phyloP scores from a whole-genome alignment of 164 flowering plant species.

The Tetracentron sinense region DNA sequence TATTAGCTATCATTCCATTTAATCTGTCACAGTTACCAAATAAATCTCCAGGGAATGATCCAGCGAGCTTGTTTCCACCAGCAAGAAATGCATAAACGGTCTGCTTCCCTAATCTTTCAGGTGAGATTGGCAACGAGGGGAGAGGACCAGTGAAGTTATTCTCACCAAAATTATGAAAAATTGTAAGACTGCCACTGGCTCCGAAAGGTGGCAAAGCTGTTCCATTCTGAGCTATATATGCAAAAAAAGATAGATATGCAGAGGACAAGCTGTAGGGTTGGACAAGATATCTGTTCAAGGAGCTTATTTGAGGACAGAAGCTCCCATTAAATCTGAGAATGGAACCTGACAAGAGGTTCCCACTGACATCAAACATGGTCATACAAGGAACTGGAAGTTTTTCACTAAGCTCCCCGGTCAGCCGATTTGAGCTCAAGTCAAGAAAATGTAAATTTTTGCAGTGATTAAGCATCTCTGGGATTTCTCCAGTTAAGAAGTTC shows the following conservation, averaged over 20 bases:
- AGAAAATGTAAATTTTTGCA: slow-evolving; percentile 62
- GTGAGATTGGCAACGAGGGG: slow-evolving; percentile 48
- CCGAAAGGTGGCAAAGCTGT: slow-evolving; percentile 24
- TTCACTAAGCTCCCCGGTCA: slow-evolving; percentile 47
- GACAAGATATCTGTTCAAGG: slow-evolving; percentile 7
- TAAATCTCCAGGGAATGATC: slow-evolving; percentile 48
- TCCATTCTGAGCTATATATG: slow-evolving; percentile 25
- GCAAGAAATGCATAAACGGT: slow-evolving; percentile 64
- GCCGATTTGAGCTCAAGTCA: slow-evolving; percentile 56
- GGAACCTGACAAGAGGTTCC: slow-evolving; percentile 53
- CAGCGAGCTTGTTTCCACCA: slow-evolving; percentile 51
- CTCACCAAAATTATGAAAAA: slow-evolving; percentile 61
- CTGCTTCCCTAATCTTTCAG: slow-evolving; percentile 39
- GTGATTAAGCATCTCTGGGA: slow-evolving; percentile 34
- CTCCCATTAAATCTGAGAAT: slow-evolving; percentile 45
- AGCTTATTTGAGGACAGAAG: slow-evolving; percentile 31
- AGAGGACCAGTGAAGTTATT: slow-evolving; percentile 64
- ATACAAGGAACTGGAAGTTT: slow-evolving; percentile 63
- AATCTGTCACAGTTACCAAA: slow-evolving; percentile 55
- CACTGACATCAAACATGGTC: slow-evolving; percentile 68
- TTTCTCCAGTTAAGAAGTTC: slow-evolving; percentile 54
- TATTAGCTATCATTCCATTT: slow-evolving; percentile 44
- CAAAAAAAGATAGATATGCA: slow-evolving; percentile 47
- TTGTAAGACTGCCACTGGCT: slow-evolving; percentile 27
- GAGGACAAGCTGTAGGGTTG: slow-evolving; percentile 17